Evolutionary conservation across 2,329 filamentous ascomycete species (phyloP).

Genomic region (Cytospora chrysosperma): DNA sequence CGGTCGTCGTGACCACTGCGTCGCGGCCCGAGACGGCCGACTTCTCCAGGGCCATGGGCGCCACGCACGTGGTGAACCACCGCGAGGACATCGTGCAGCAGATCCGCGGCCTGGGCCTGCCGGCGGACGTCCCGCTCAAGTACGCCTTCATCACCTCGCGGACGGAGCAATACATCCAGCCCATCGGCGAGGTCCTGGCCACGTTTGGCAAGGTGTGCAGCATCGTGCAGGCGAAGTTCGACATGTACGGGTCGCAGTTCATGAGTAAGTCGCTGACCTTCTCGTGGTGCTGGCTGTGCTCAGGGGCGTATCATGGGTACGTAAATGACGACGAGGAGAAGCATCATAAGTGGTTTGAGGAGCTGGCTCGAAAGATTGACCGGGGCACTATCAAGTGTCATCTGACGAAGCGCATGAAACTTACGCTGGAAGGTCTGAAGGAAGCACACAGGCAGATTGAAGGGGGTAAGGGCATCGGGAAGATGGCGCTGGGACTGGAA

Average conservation of each 20-base stretch:
- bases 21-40: constrained; percentile 40
- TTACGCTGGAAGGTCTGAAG: constrained; percentile 38
- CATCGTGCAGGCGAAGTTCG: constrained; percentile 43
- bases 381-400: constrained; percentile 39
- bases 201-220: constrained; percentile 46
- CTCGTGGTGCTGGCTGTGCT: constrained; percentile 42
- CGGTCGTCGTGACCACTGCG: constrained; percentile 44
- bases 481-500: constrained; percentile 37
- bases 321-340: constrained; percentile 36
- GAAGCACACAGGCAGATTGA: constrained; percentile 41
- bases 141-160: constrained; percentile 44
- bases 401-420: constrained; percentile 35
- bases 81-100: constrained; percentile 39
- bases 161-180: constrained; percentile 41
- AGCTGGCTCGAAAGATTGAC: constrained; percentile 36
- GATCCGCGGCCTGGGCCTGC: constrained; percentile 36
- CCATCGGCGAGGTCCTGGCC: constrained; percentile 38
- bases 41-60: constrained; percentile 41
- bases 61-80: constrained; percentile 44
- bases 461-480: constrained; percentile 37
- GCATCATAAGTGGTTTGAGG: constrained; percentile 40
- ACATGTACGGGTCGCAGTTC: constrained; percentile 46
- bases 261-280: constrained; percentile 46
- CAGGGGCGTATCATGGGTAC: constrained; percentile 39
- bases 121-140: constrained; percentile 36